phyloP scores from a whole-genome alignment of 345 rosid genomes.

The Eucalyptus dawsonii region DNA sequence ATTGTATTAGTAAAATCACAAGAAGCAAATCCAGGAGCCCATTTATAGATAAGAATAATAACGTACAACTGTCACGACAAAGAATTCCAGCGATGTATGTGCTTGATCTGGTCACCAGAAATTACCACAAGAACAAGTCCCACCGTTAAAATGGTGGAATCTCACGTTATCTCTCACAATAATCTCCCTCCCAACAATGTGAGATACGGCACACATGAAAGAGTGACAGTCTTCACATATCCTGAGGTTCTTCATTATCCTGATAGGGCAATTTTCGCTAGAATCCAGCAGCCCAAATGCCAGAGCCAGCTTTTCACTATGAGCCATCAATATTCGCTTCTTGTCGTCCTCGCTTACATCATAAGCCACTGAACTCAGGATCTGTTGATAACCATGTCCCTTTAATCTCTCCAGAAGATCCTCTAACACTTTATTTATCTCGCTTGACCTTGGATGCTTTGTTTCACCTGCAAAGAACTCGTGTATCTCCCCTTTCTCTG shows the following conservation, averaged over 20 bases:
- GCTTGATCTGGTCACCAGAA: constrained; percentile 46
- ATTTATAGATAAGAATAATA: not conserved
- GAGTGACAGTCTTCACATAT: constrained; percentile 73
- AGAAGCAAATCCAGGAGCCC: not conserved
- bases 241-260: constrained; percentile 65
- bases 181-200: constrained; percentile 36
- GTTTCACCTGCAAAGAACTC: constrained; percentile 57
- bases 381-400: constrained; percentile 40
- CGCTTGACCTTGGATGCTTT: constrained; percentile 36
- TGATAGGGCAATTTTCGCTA: constrained; percentile 17
- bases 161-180: constrained; percentile 61
- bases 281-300: constrained; percentile 48
- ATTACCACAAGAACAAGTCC: constrained; percentile 61
- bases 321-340: constrained; percentile 33
- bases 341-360: constrained; percentile 41
- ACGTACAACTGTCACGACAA: not conserved
- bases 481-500: constrained; percentile 38
- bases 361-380: constrained; percentile 35
- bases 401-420: constrained; percentile 30
- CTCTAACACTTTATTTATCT: constrained; percentile 35
- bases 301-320: constrained; percentile 69
- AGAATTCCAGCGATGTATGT: not conserved
- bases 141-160: constrained; percentile 64
- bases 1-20: not conserved
- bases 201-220: constrained; percentile 46